phyloP scores from a whole-genome alignment of 352 stramenopile genomes.

The Globisporangium nodosum region DNA sequence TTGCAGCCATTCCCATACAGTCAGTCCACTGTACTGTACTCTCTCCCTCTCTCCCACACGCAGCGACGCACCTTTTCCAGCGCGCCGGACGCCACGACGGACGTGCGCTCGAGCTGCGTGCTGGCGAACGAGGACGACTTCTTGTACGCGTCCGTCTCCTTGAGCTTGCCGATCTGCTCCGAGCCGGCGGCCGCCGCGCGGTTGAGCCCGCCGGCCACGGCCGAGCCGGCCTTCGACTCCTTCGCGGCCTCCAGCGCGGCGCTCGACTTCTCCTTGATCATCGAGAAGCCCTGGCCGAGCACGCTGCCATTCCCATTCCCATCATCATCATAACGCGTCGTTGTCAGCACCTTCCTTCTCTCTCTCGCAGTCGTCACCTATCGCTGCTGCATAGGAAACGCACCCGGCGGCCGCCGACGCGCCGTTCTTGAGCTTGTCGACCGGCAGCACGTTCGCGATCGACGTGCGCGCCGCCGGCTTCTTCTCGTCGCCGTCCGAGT shows the following conservation, averaged over 20 bases:
- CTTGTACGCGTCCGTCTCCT: conserved; percentile 84
- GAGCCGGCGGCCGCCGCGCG: conserved; percentile 53
- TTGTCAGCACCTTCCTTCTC: not conserved
- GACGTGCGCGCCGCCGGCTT: conserved; percentile 55
- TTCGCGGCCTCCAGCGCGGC: conserved; percentile 73
- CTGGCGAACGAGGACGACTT: conserved; percentile 63
- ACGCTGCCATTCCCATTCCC: conserved; percentile 27
- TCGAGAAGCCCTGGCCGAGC: conserved; percentile 56
- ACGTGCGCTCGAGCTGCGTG: conserved; percentile 52
- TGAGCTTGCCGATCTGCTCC: conserved; percentile 75
- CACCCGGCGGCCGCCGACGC: conserved; percentile 73
- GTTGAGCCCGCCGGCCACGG: conserved; percentile 59
- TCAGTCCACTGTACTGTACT: not conserved
- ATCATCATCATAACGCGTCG: not conserved
- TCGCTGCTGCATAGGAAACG: conserved; percentile 4
- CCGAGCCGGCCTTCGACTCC: conserved; percentile 64
- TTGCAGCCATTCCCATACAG: not conserved
- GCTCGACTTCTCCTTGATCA: conserved; percentile 70
- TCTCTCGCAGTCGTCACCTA: not conserved
- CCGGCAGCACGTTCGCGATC: conserved; percentile 70
- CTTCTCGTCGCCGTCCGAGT: conserved; percentile 45
- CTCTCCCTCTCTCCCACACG: not conserved
- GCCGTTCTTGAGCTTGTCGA: conserved; percentile 89
- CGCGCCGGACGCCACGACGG: conserved; percentile 55
- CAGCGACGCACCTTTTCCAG: conserved; percentile 49